phyloP scores from a whole-genome alignment of 805 yeast genomes.

The Cyberlindnera meyerae region DNA sequence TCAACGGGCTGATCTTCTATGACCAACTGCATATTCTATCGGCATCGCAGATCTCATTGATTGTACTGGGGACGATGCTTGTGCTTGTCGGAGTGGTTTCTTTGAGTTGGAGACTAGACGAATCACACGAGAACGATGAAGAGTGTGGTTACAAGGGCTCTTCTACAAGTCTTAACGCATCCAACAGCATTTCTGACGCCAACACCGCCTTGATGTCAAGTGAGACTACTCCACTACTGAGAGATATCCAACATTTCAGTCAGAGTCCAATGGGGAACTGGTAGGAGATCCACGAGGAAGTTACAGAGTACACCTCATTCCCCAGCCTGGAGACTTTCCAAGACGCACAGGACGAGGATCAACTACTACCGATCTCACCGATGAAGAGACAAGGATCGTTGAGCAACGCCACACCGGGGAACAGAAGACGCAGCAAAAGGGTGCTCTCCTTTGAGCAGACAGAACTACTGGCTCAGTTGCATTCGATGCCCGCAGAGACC shows the following conservation, averaged over 20 bases:
- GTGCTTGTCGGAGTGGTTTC: constrained; percentile 57
- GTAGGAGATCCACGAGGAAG: constrained; percentile 20
- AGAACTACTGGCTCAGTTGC: constrained; percentile 43
- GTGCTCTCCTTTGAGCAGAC: constrained; percentile 49
- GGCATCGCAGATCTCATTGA: constrained; percentile 32
- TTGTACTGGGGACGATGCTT: constrained; percentile 43
- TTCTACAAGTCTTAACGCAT: no score
- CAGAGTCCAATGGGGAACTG: no score
- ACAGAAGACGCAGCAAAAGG: constrained; percentile 26
- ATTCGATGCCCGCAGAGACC: constrained; percentile 21
- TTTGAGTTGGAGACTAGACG: constrained; percentile 49
- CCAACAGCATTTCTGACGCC: no score
- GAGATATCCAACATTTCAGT: constrained; percentile 12
- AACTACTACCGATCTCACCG: no score
- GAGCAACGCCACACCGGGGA: constrained; percentile 5
- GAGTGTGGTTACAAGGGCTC: no score
- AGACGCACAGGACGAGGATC: no score
- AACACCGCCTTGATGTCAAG: no score
- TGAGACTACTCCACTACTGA: constrained; percentile 12
- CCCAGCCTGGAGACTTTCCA: constrained; percentile 29
- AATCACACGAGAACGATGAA: constrained; percentile 27
- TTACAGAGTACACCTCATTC: constrained; percentile 33
- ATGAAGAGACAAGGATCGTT: no score
- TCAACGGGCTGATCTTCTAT: constrained; percentile 59
- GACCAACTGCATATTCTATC: constrained; percentile 43